Conservation (phyloP, 352 stramenopile genomes). For the Phytophthora gonapodyides region DNA sequence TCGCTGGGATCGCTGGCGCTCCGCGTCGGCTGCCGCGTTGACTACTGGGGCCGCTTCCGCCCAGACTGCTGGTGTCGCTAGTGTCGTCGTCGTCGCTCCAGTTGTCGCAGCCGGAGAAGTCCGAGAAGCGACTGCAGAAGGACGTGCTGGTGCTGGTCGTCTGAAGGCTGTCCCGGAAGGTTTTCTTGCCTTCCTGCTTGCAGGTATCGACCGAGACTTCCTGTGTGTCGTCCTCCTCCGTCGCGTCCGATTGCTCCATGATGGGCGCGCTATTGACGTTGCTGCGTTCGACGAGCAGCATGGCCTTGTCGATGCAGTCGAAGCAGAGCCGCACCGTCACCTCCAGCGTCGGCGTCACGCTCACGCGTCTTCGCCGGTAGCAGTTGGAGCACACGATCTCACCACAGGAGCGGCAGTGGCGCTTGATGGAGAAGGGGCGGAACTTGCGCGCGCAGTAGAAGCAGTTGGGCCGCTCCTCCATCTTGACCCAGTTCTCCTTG, state of each 20-base stretch:
- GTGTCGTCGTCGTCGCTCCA: constrained; percentile 42
- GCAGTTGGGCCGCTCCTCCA: constrained; percentile 68
- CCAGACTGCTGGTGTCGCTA: constrained; percentile 40
- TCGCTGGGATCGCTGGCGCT: constrained; percentile 17
- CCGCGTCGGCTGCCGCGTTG: constrained; percentile 23
- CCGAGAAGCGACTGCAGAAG: constrained; percentile 44
- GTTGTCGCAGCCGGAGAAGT: constrained; percentile 44
- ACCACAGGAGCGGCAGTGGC: constrained; percentile 82
- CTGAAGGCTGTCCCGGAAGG: constrained; percentile 38
- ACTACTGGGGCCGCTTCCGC: constrained; percentile 24
- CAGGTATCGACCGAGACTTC: constrained; percentile 18
- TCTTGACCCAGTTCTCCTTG: constrained; percentile 80
- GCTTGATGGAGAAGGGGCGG: constrained; percentile 71
- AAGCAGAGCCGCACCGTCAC: constrained; percentile 70
- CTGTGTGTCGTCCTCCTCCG: constrained; percentile 20
- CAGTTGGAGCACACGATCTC: constrained; percentile 82
- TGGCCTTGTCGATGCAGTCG: constrained; percentile 78
- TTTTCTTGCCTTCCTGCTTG: constrained; percentile 27
- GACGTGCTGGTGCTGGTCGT: constrained; percentile 43
- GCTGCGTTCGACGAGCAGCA: constrained; percentile 34
- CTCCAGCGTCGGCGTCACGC: constrained; percentile 37
- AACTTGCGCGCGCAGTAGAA: constrained; percentile 85
- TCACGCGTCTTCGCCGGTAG: constrained; percentile 64
- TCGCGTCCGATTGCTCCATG: constrained; percentile 11
- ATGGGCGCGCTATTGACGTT: constrained; percentile 14